A percentile compares a stretch with the other conserved stretches of the same genome.
Conservation (phyloP, 2,329 filamentous ascomycete species). For the Canariomyces notabilis region DNA sequence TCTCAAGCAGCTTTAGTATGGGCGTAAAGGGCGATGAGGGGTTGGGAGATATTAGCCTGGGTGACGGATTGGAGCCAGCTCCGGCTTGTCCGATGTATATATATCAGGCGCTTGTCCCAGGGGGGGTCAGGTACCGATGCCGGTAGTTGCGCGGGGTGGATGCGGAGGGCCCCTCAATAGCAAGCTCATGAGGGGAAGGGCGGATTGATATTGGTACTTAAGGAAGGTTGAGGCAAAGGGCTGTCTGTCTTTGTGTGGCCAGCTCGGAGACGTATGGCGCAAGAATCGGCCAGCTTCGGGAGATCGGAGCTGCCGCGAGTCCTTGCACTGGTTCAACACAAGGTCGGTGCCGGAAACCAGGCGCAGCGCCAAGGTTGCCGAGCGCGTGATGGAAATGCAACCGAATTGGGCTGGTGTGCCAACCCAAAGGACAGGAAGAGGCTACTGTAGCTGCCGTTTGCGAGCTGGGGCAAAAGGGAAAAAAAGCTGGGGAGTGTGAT, state of each 20-base stretch:
- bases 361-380: conserved; percentile 9
- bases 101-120: conserved; percentile 13
- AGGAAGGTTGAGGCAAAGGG: conserved; percentile 1
- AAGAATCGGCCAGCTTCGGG: conserved; percentile 7
- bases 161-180: conserved; percentile 35
- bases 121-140: conserved; percentile 26
- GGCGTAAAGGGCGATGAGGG: too few relatives aligned
- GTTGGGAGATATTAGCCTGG: too few relatives aligned
- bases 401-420: neutral
- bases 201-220: conserved; percentile 8
- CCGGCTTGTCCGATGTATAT: conserved; percentile 4
- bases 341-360: conserved; percentile 1
- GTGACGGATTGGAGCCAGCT: neutral
- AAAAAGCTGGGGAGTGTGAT: neutral
- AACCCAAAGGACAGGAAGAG: conserved; percentile 1
- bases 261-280: conserved; percentile 4
- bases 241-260: conserved; percentile 4
- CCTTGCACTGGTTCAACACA: too few relatives aligned
- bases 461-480: neutral
- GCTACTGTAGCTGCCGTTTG: neutral
- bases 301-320: conserved; percentile 12
- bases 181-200: conserved; percentile 34
- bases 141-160: conserved; percentile 19
- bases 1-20: too few relatives aligned
- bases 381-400: conserved; percentile 1